These are phyloP conservation scores for Carex pumila DNA, from an alignment of 176 grass and related monocot genomes.

Conservation along the genomic window DNA sequence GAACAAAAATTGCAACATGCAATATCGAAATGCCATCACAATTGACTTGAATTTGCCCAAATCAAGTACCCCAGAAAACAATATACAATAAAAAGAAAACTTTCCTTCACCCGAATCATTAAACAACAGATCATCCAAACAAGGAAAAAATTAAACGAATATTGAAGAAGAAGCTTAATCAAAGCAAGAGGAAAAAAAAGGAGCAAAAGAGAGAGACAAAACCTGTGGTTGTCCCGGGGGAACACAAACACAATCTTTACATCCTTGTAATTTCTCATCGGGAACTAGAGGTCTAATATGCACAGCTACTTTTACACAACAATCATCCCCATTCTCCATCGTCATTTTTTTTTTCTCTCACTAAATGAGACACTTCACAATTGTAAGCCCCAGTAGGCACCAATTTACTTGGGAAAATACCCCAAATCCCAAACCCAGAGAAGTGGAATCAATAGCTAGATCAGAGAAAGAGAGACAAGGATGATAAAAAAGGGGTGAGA, in stretches of 20 bases:
- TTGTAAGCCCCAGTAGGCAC: background rate
- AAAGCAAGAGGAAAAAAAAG: background rate
- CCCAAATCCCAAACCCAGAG: conserved; percentile 17
- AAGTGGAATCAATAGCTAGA: background rate
- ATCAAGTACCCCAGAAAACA: background rate
- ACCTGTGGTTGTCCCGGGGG: conserved; percentile 83
- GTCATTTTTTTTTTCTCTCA: conserved; percentile 43
- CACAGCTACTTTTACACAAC: conserved; percentile 94
- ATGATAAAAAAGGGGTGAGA: conserved; percentile 37
- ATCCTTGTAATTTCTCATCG: conserved; percentile 93
- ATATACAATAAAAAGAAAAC: background rate
- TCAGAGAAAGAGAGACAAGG: conserved; percentile 23
- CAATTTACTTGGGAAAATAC: background rate
- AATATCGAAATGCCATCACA: conserved; percentile 17
- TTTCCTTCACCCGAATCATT: background rate
- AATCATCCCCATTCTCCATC: conserved; percentile 95
- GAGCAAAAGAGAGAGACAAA: background rate
- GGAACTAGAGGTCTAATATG: conserved; percentile 91
- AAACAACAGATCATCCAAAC: background rate
- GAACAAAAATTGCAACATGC: background rate
- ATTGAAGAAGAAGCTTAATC: background rate
- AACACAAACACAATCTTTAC: conserved; percentile 85
- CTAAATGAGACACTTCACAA: background rate
- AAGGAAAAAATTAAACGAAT: background rate
- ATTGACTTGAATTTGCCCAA: background rate